Base-by-base conservation (phyloP, 2,329 filamentous ascomycete genomes). In the Calonectria leucothoes region DNA sequence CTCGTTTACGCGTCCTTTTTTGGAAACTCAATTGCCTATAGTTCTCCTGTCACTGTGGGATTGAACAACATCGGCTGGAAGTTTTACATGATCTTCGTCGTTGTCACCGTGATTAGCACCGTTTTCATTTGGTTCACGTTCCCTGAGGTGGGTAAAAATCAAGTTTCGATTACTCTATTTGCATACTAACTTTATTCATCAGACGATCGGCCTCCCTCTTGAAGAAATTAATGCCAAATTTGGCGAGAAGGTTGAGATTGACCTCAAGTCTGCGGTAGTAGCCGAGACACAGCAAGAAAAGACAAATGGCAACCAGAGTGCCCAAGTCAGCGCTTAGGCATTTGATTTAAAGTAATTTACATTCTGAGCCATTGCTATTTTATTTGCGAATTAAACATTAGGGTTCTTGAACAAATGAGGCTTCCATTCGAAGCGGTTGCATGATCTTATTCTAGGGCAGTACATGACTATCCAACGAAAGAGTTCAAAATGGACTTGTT, bases 121-220 rank as follows among this genome's bases (percentile, higher is more conserved):
- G 80, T 83, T 23, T 78, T 80, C 35, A 81, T 75, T 37, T 81
- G 59, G 23, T 70, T 81, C 70, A 76, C 77, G 11, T 77, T 77
- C 45, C 77, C 76, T 1, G 77, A 80, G 57, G 72, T 69, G 48
- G 69, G 42, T 6, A 15, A 15, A 2, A 23, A n/a, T 33, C 3
- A 7, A 33, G 6, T 27, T 5, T 68, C 75, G 69, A 17, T 37
- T 8, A 33, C 4, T 11, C 39, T 20, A 27, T 29, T 31, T 27
- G 27, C 8, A 23, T 45, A 12, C 63, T 71, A 35, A 71, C 25
- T 6, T 29, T 17, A 14, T 51, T 23, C 23, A 15, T 14, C 14
- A 73, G 71, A 73, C 71, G 4, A 70, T 61, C 8, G 74, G 74
- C 7, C 57, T 75, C 23, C 72, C 72, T 3, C 74, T 75, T 14